Conservation (phyloP, 116 monocot genomes). For the Dioscorea cayenensis region DNA sequence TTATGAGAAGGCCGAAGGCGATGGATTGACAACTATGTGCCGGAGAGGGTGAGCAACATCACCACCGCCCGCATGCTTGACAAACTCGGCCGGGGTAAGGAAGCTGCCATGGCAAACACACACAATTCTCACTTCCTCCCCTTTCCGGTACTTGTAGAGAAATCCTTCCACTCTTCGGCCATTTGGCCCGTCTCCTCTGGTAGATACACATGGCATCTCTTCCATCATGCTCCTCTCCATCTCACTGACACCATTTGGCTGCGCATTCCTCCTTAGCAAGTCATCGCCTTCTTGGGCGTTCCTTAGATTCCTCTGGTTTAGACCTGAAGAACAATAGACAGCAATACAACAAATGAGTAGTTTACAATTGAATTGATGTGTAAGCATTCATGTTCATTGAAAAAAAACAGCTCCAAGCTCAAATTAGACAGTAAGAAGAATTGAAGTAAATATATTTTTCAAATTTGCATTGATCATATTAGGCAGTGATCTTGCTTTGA, state of each 20-base stretch:
- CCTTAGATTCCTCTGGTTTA: neutral
- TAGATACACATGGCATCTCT: slow-evolving; percentile 53
- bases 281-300: neutral
- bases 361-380: too few relatives aligned
- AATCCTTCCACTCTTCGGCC: slow-evolving; percentile 47
- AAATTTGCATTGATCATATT: too few relatives aligned
- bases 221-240: slow-evolving; percentile 29
- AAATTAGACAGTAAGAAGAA: too few relatives aligned
- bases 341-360: too few relatives aligned
- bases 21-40: slow-evolving; percentile 47
- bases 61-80: slow-evolving; percentile 46
- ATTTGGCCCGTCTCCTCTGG: slow-evolving; percentile 38
- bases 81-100: slow-evolving; percentile 52
- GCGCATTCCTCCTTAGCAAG: neutral
- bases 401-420: too few relatives aligned
- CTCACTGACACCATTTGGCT: slow-evolving; percentile 7
- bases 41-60: slow-evolving; percentile 38
- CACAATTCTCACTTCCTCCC: slow-evolving; percentile 52
- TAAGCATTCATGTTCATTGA: too few relatives aligned
- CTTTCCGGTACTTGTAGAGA: slow-evolving; percentile 44
- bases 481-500: too few relatives aligned
- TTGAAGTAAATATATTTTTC: too few relatives aligned
- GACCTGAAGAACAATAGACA: neutral
- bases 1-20: slow-evolving; percentile 19
- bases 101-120: slow-evolving; percentile 58